Evolutionary conservation across 192 early-diverging fungal genomes (phyloP), one percentile per base, ranked within the genome.

Genomic region (Backusella luteola): DNA sequence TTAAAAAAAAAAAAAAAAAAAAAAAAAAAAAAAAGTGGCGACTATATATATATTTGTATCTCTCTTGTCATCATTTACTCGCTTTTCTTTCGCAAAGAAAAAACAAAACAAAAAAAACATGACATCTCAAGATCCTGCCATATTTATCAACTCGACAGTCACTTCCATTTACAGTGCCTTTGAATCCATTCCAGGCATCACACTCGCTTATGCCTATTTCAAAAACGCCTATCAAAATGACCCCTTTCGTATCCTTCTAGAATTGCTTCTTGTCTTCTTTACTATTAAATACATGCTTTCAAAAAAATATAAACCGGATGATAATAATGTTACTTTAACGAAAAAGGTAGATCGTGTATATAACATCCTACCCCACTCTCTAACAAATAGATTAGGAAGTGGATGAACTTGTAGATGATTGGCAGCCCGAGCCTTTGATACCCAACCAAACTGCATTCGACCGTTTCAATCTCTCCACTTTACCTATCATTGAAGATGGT

Each of bases 221-320:
- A 91, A 93, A 80, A 93, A 90, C 78, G 95, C 94, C 41, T 93
- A 98, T 89, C 95, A 97, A 85, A 90, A 99, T 83, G 97, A 97
- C 84, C 95, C 95, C 0, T 92, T 94, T 82, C 91, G 97, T 73
- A 90, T 92, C n/a, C 82, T 93, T n/a, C 87, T 99, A 14, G 97
- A 99, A 73, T 79, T 93, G 14, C 87, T 91, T 44, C 81, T 99
- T 69, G 90, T 97, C 72, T 84, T 91, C 49, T 97, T 96, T 80
- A 93, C 95, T 74, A 84, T 95, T 78, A 94, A 94, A 89, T 97
- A 97, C 85, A 90, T 96, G 80, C 85, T 93, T 73, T 88, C 90
- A 70, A 94, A 92, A 79, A 92, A 92, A 78, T 93, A 96, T 79
- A 91, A 92, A 74, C 90, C 90, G 46, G 93, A 93, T 78, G 86